These are phyloP conservation scores for Backusella tarrabulga DNA, from an alignment of 192 early-diverging fungal genomes.

Conservation along the genomic window DNA sequence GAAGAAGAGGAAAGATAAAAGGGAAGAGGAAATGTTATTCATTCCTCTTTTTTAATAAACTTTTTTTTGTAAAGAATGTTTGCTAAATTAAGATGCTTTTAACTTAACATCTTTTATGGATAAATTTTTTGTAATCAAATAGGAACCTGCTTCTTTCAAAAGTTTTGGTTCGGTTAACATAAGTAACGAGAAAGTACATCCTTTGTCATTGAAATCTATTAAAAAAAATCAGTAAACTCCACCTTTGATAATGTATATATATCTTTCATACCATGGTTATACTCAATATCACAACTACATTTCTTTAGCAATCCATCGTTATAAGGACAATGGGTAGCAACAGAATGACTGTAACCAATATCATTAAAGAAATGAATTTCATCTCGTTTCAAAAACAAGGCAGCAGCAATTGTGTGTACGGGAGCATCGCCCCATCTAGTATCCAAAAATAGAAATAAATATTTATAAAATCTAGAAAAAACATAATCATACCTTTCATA, in stretches of 20 bases:
- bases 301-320: conserved; percentile 39
- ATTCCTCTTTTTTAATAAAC: not conserved
- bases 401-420: conserved; percentile 67
- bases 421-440: conserved; percentile 68
- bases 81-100: conserved; percentile 4
- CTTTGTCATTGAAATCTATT: conserved; percentile 10
- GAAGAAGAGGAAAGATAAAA: not conserved
- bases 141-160: not conserved
- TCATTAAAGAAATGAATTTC: conserved; percentile 77
- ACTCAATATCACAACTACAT: conserved; percentile 40
- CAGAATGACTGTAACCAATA: conserved; percentile 63
- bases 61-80: conserved; percentile 7
- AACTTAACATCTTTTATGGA: conserved; percentile 1
- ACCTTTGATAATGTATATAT: not conserved
- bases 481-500: conserved; percentile 60
- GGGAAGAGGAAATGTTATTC: not conserved
- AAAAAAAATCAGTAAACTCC: not conserved
- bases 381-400: conserved; percentile 58
- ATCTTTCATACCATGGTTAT: conserved; percentile 10
- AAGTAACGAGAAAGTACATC: not conserved
- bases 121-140: not conserved
- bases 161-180: not conserved
- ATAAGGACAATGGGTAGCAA: conserved; percentile 69
- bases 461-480: not conserved
- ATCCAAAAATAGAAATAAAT: conserved; percentile 19